Conservation (phyloP, 1,139 yeast species). For the Suhomyces yuchorum region DNA sequence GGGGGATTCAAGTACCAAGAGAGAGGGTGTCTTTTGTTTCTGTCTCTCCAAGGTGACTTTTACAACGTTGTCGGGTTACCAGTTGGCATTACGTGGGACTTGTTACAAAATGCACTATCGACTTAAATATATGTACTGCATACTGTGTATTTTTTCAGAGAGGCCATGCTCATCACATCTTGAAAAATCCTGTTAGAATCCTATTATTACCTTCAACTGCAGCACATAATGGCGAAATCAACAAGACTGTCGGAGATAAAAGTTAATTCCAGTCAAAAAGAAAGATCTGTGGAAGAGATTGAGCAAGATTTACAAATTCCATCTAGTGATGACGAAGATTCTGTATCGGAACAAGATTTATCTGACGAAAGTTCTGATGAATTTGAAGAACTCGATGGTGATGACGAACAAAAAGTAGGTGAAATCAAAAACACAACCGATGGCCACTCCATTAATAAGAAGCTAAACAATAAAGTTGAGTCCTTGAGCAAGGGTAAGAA, state of each 20-base stretch:
- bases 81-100: constrained; percentile 52
- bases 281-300: constrained; percentile 27
- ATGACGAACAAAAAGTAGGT: constrained; percentile 22
- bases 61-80: constrained; percentile 93
- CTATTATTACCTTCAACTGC: neutral
- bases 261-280: constrained; percentile 9
- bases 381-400: constrained; percentile 27
- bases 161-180: constrained; percentile 17
- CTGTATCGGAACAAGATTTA: constrained; percentile 17
- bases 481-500: constrained; percentile 18
- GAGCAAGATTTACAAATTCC: constrained; percentile 37
- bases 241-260: neutral
- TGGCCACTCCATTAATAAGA: constrained; percentile 22
- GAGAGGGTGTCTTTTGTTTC: constrained; percentile 64
- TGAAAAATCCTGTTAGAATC: constrained; percentile 6
- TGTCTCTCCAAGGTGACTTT: constrained; percentile 72
- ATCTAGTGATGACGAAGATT: constrained; percentile 24
- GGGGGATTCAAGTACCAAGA: constrained; percentile 93
- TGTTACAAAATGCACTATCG: constrained; percentile 28
- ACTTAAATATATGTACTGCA: constrained; percentile 7
- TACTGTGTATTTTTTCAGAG: constrained; percentile 1
- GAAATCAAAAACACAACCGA: constrained; percentile 14
- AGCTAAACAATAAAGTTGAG: constrained; percentile 21
- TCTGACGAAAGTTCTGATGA: constrained; percentile 24
- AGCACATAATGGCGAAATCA: constrained; percentile 10